Evolutionary conservation across 2,329 filamentous ascomycete species (phyloP).

Genomic region (Fusarium pseudonygamai): DNA sequence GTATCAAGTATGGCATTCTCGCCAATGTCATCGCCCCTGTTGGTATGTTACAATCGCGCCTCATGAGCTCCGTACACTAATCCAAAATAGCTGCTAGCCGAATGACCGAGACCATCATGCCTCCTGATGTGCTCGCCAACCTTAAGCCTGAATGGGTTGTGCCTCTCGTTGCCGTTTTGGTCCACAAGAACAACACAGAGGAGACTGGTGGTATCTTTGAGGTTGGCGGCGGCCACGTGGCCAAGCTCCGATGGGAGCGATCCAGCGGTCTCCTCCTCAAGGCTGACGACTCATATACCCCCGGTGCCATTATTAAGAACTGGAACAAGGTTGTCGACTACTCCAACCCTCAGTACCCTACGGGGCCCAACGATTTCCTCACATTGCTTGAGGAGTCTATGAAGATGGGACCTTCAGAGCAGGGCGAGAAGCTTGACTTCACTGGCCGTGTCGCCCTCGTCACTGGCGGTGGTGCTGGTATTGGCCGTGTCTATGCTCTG

Average conservation of each 20-base stretch:
- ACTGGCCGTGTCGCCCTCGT: slow-evolving; percentile 86
- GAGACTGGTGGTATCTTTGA: slow-evolving; percentile 95
- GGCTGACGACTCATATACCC: slow-evolving; percentile 87
- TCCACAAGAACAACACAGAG: slow-evolving; percentile 82
- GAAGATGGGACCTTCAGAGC: slow-evolving; percentile 77
- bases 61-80: slow-evolving; percentile 16
- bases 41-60: slow-evolving; percentile 46
- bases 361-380: slow-evolving; percentile 88
- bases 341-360: slow-evolving; percentile 80
- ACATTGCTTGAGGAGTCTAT: slow-evolving; percentile 83
- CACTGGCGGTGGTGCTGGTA: slow-evolving; percentile 88
- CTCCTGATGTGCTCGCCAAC: slow-evolving; percentile 86
- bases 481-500: slow-evolving; percentile 89
- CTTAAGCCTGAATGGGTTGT: slow-evolving; percentile 96
- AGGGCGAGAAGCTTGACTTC: slow-evolving; percentile 81
- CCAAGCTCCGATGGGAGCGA: slow-evolving; percentile 96
- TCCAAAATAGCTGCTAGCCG: slow-evolving; percentile 76
- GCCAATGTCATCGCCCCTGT: slow-evolving; percentile 95
- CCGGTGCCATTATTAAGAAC: slow-evolving; percentile 85
- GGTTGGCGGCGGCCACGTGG: slow-evolving; percentile 89
- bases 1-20: slow-evolving; percentile 96
- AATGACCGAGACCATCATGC: slow-evolving; percentile 96
- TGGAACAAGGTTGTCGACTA: slow-evolving; percentile 92
- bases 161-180: slow-evolving; percentile 87
- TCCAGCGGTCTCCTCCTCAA: slow-evolving; percentile 89